Evolutionary conservation across 257 asterid species (phyloP).

Genomic region (Thymus mandschuricus): DNA sequence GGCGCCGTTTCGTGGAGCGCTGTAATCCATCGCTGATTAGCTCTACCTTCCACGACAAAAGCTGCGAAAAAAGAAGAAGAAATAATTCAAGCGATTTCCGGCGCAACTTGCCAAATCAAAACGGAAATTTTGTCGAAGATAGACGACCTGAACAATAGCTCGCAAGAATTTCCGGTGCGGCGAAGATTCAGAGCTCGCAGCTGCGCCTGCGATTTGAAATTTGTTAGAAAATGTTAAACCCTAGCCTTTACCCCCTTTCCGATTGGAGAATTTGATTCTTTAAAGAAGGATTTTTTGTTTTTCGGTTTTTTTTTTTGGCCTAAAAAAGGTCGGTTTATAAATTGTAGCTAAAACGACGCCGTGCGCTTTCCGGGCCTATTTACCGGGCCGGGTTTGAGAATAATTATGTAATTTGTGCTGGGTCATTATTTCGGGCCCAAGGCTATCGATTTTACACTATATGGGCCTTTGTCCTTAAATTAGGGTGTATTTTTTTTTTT

Average conservation of each 20-base stretch:
- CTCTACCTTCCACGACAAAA: constrained; percentile 1
- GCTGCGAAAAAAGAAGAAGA: background rate
- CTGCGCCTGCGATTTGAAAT: background rate
- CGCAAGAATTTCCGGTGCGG: background rate
- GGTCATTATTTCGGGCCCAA: no score
- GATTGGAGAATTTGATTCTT: constrained; percentile 4
- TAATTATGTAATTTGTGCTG: no score
- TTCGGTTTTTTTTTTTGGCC: no score
- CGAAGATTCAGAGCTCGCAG: background rate
- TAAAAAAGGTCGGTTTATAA: no score
- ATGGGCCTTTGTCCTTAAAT: no score
- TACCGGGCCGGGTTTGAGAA: no score
- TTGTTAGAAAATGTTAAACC: constrained; percentile 6
- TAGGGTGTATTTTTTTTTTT: no score
- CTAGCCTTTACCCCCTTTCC: constrained; percentile 16
- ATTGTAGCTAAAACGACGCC: no score
- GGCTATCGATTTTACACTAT: no score
- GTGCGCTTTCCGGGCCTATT: no score
- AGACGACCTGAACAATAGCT: background rate
- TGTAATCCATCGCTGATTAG: constrained; percentile 62
- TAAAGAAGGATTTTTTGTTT: no score
- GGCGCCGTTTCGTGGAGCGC: constrained; percentile 67
- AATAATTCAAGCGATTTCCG: background rate
- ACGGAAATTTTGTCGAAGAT: background rate
- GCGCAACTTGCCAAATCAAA: background rate